phyloP scores from a whole-genome alignment of 2,329 filamentous ascomycete genomes.

The Pestalotiopsis sp. region DNA sequence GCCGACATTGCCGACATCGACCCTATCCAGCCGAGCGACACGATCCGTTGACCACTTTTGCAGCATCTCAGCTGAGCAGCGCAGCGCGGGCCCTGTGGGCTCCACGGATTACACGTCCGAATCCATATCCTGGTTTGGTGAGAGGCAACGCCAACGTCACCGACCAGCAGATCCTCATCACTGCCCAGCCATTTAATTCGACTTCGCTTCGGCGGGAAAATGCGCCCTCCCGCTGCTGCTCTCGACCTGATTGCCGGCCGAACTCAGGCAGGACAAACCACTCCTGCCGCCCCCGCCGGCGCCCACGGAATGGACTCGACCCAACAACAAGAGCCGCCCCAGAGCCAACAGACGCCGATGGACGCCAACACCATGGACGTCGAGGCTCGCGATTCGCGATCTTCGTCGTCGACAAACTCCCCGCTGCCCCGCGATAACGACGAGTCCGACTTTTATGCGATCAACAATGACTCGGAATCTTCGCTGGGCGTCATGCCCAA shows the following conservation, averaged over 20 bases:
- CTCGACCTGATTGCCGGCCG: constrained; percentile 16
- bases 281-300: neutral
- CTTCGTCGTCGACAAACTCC: constrained; percentile 71
- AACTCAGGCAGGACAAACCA: constrained; percentile 6
- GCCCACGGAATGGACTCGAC: neutral
- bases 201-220: neutral
- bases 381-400: constrained; percentile 52
- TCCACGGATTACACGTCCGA: neutral
- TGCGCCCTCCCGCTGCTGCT: constrained; percentile 15
- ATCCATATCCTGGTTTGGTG: neutral
- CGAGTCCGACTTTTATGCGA: constrained; percentile 90
- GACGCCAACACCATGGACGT: constrained; percentile 27
- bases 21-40: neutral
- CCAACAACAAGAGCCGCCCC: neutral
- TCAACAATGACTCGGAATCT: constrained; percentile 88
- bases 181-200: neutral
- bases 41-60: neutral
- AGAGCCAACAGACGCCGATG: constrained; percentile 3
- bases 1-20: neutral
- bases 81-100: neutral
- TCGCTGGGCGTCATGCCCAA: constrained; percentile 77
- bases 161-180: neutral
- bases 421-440: constrained; percentile 77
- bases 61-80: neutral
- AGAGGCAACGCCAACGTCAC: neutral